These are phyloP conservation scores for Bruguiera gymnorhiza DNA, from an alignment of 345 rosid species.

Conservation along the genomic window DNA sequence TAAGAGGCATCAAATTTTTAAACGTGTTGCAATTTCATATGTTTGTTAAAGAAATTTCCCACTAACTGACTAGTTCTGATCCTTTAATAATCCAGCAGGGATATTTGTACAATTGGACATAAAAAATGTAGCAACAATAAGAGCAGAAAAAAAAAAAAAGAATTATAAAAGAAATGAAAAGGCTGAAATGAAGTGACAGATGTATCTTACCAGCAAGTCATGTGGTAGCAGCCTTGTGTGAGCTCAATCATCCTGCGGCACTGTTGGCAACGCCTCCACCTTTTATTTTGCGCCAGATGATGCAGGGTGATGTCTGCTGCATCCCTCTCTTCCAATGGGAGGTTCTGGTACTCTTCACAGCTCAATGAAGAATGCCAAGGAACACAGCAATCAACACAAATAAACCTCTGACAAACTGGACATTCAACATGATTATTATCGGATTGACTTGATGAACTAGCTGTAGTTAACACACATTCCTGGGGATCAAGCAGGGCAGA, in stretches of 20 bases:
- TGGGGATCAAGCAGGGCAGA: slow-evolving; percentile 69
- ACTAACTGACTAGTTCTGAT: too few species aligned
- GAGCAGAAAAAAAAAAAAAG: background rate
- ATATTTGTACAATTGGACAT: background rate
- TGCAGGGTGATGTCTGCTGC: slow-evolving; percentile 78
- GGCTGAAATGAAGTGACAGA: background rate
- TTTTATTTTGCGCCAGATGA: slow-evolving; percentile 71
- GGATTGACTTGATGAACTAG: slow-evolving; percentile 73
- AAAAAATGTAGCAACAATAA: background rate
- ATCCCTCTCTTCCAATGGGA: slow-evolving; percentile 82
- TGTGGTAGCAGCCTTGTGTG: slow-evolving; percentile 88
- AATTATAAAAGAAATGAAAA: background rate
- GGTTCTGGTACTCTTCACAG: slow-evolving; percentile 85
- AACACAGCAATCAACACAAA: slow-evolving; percentile 83
- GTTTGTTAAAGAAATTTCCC: too few species aligned
- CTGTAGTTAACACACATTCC: slow-evolving; percentile 65
- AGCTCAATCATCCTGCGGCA: slow-evolving; percentile 93
- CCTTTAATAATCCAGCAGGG: background rate
- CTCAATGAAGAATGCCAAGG: slow-evolving; percentile 91
- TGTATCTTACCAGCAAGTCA: slow-evolving; percentile 81
- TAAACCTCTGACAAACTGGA: slow-evolving; percentile 79
- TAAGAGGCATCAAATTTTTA: too few species aligned
- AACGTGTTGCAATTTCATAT: too few species aligned
- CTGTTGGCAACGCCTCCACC: slow-evolving; percentile 94
- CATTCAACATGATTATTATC: slow-evolving; percentile 73